phyloP scores from a whole-genome alignment of 106 monocot genomes.

The Allium fistulosum region DNA sequence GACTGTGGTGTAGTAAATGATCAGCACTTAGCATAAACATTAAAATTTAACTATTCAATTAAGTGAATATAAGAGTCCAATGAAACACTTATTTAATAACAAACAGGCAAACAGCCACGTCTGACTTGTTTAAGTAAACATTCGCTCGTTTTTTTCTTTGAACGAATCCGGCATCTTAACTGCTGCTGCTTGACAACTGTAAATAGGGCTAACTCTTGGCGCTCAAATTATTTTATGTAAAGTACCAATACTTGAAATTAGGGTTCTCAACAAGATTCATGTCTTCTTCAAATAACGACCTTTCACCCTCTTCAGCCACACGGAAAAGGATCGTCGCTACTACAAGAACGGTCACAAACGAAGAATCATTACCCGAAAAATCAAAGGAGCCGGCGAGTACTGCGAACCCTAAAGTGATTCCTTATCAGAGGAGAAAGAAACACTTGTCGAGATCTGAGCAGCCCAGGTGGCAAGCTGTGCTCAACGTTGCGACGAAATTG shows the following conservation, averaged over 20 bases:
- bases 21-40: too few relatives aligned
- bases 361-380: not conserved
- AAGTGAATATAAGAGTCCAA: too few relatives aligned
- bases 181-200: too few relatives aligned
- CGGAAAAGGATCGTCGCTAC: not conserved
- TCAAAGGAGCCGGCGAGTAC: not conserved
- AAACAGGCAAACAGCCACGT: too few relatives aligned
- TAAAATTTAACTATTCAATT: too few relatives aligned
- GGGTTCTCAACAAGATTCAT: not conserved
- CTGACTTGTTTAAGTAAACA: too few relatives aligned
- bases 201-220: too few relatives aligned
- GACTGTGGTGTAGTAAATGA: too few relatives aligned
- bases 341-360: not conserved
- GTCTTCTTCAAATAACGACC: not conserved
- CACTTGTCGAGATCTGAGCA: constrained; percentile 26
- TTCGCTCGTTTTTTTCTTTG: too few relatives aligned
- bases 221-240: too few relatives aligned
- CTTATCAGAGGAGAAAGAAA: constrained; percentile 1
- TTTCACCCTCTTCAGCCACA: not conserved
- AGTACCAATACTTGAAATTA: not conserved
- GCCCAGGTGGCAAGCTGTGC: constrained; percentile 42
- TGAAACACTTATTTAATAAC: too few relatives aligned
- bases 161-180: too few relatives aligned
- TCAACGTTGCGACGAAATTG: constrained; percentile 51
- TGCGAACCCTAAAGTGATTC: not conserved